A percentile compares a stretch with the other conserved stretches of the same genome.
These are phyloP conservation scores for Baorangia bicolor DNA, from an alignment of 768 basidiomycete species.

Conservation along the genomic window DNA sequence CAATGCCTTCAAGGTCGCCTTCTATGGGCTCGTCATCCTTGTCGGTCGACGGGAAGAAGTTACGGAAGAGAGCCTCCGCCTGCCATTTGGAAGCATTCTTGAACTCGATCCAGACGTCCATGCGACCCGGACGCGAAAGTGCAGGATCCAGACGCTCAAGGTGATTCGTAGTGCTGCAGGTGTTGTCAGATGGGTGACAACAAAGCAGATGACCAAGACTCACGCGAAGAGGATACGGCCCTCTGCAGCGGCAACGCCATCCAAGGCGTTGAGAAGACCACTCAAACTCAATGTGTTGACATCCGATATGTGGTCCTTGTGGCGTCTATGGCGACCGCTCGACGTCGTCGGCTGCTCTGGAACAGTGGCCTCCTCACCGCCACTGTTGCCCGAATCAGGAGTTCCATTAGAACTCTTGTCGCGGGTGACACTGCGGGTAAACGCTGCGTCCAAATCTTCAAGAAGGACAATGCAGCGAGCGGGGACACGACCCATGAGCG, in stretches of 20 bases:
- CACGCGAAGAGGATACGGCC: conserved; percentile 88
- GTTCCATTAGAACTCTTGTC: conserved; percentile 52
- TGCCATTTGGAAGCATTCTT: conserved; percentile 84
- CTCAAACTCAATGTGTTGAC: conserved; percentile 80
- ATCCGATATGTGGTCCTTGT: conserved; percentile 64
- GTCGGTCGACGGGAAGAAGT: conserved; percentile 84
- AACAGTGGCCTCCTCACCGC: conserved; percentile 33
- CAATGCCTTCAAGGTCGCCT: conserved; percentile 47
- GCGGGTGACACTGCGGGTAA: conserved; percentile 71
- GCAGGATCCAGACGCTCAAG: conserved; percentile 89
- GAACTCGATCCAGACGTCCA: conserved; percentile 94
- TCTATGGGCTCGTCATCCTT: conserved; percentile 40
- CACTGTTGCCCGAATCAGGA: conserved; percentile 37
- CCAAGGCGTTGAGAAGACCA: conserved; percentile 80
- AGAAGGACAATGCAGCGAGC: conserved; percentile 83
- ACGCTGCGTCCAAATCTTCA: conserved; percentile 90
- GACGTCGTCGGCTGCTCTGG: conserved; percentile 31
- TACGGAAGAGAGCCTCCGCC: conserved; percentile 82
- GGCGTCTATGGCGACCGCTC: conserved; percentile 44
- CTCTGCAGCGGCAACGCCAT: conserved; percentile 85
- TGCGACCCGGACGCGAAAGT: conserved; percentile 85
- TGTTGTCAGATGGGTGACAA: background rate
- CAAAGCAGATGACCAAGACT: conserved; percentile 33
- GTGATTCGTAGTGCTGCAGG: conserved; percentile 78
- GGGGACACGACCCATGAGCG: conserved; percentile 85